A percentile compares a stretch with the other conserved stretches of the same genome.
Conservation (phyloP, 352 stramenopile species). For the Albugo laibachii region DNA sequence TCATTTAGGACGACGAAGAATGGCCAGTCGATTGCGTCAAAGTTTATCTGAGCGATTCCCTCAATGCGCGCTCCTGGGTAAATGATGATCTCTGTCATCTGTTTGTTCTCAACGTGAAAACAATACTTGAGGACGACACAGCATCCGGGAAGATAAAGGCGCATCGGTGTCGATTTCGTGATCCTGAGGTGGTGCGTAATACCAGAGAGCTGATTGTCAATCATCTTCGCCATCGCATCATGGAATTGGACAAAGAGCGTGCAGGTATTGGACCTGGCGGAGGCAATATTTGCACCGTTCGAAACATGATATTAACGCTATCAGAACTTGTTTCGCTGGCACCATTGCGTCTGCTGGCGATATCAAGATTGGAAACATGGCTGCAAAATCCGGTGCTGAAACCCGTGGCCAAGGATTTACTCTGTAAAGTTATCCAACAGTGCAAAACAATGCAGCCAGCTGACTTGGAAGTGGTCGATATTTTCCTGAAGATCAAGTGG, state of each 20-base stretch:
- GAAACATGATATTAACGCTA: constrained; percentile 59
- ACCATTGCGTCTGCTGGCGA: constrained; percentile 36
- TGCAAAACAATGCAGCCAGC: constrained; percentile 35
- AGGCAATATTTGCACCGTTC: constrained; percentile 19
- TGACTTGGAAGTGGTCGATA: constrained; percentile 42
- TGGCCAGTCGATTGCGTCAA: constrained; percentile 73
- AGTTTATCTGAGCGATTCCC: constrained; percentile 70
- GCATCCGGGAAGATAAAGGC: constrained; percentile 8
- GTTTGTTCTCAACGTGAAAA: constrained; percentile 70
- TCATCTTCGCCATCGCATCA: constrained; percentile 34
- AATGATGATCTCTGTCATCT: constrained; percentile 58
- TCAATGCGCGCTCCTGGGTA: constrained; percentile 63
- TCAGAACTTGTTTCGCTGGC: constrained; percentile 39
- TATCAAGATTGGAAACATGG: constrained; percentile 58
- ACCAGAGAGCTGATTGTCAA: constrained; percentile 47
- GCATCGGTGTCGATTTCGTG: constrained; percentile 16
- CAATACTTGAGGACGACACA: constrained; percentile 16
- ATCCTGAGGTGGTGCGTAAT: constrained; percentile 16
- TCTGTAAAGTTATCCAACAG: constrained; percentile 42
- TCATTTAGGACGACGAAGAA: constrained; percentile 15
- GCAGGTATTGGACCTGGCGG: constrained; percentile 13
- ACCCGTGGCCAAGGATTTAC: constrained; percentile 39
- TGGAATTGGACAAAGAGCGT: constrained; percentile 46
- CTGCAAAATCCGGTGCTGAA: constrained; percentile 66
- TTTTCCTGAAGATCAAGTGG: constrained; percentile 65